These are phyloP conservation scores for Saccharata proteae DNA, from an alignment of 2,329 filamentous ascomycete species.

Conservation along the genomic window DNA sequence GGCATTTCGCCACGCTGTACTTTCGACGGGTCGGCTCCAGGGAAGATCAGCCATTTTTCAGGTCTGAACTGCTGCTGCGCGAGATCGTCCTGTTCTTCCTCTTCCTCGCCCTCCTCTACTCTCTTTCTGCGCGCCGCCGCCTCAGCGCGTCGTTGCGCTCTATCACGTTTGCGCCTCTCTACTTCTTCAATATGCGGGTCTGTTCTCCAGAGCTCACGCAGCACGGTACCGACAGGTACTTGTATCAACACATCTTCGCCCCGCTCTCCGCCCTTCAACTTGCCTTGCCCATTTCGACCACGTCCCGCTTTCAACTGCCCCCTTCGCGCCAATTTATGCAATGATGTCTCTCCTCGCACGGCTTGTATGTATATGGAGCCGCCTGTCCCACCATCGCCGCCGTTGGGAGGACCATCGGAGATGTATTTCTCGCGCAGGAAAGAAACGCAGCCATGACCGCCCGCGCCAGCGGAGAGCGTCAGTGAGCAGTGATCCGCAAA, in stretches of 20 bases:
- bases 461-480: conserved; percentile 63
- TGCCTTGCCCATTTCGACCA: conserved; percentile 69
- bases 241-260: conserved; percentile 81
- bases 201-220: conserved; percentile 66
- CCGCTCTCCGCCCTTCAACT: conserved; percentile 58
- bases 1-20: conserved; percentile 49
- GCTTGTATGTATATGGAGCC: conserved; percentile 94
- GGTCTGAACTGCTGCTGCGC: conserved; percentile 26
- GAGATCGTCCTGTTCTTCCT: conserved; percentile 22
- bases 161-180: conserved; percentile 10
- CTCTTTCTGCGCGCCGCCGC: conserved; percentile 13
- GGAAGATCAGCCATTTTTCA: conserved; percentile 78
- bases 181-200: conserved; percentile 64
- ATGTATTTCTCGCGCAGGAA: conserved; percentile 88
- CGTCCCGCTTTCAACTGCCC: conserved; percentile 62
- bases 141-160: conserved; percentile 18
- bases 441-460: conserved; percentile 87
- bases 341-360: conserved; percentile 75
- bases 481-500: conserved; percentile 82
- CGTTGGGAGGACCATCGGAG: conserved; percentile 80
- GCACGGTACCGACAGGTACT: conserved; percentile 84
- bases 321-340: conserved; percentile 78
- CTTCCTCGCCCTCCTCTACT: conserved; percentile 29
- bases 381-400: conserved; percentile 84
- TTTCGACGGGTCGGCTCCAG: conserved; percentile 63